Conservation (phyloP, 2,329 filamentous ascomycete species). For the Penicillium sp. region DNA sequence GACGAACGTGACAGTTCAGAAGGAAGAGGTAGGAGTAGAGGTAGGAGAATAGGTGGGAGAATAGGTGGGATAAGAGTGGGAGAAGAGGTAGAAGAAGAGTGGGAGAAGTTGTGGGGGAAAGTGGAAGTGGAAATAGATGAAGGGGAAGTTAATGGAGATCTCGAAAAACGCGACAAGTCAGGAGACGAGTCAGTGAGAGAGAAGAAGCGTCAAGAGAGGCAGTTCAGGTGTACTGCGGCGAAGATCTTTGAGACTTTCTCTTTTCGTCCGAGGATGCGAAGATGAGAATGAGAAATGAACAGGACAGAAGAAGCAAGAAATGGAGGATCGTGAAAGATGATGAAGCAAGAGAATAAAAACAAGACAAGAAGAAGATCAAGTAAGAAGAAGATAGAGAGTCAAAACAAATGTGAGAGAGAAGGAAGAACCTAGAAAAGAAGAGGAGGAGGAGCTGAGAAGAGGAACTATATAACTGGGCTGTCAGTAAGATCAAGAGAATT, state of each 20-base stretch:
- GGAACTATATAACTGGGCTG: not conserved
- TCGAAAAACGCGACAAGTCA: not conserved
- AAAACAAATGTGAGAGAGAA: no score
- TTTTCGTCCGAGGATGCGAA: not conserved
- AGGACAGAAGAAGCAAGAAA: not conserved
- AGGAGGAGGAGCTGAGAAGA: constrained; percentile 1
- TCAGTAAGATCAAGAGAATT: no score
- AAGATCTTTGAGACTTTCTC: constrained; percentile 5
- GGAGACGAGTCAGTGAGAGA: not conserved
- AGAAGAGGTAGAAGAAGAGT: no score
- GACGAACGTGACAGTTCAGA: not conserved
- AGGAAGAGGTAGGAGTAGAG: constrained; percentile 3
- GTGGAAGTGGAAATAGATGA: not conserved
- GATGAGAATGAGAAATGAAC: not conserved
- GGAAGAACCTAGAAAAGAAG: no score
- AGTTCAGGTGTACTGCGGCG: not conserved
- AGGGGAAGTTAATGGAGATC: not conserved
- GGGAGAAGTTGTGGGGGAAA: not conserved
- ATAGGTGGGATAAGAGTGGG: no score
- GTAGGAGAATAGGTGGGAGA: no score
- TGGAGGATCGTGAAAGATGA: no score
- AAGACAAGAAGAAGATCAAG: not conserved
- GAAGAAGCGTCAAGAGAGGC: not conserved
- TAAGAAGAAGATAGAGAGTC: constrained; percentile 1
- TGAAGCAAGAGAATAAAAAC: not conserved